Evolutionary conservation across 441 rosid species (phyloP).

Genomic region (Pelargonium cotyledonis): DNA sequence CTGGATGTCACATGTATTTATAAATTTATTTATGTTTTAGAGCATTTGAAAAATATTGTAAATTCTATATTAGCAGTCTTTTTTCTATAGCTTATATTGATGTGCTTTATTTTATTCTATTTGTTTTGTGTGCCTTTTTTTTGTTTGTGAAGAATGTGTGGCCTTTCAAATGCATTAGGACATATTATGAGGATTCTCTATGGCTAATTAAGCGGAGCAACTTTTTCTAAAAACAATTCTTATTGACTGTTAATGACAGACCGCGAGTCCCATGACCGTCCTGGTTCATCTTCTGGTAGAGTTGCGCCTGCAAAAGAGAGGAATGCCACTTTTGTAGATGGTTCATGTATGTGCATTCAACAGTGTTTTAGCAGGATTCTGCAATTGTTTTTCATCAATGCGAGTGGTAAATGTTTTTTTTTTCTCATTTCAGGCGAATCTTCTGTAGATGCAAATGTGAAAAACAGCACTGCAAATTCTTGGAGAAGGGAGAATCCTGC

Average conservation of each 20-base stretch:
- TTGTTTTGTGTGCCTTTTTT: background rate
- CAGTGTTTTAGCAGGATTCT: background rate
- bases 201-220: background rate
- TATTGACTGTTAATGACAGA: conserved; percentile 40
- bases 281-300: conserved; percentile 55
- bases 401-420: background rate
- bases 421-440: conserved; percentile 34
- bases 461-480: conserved; percentile 38
- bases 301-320: conserved; percentile 37
- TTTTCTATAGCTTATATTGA: background rate
- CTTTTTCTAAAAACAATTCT: conserved; percentile 9
- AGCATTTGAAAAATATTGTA: background rate
- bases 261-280: conserved; percentile 38
- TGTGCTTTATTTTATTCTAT: background rate
- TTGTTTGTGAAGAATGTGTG: background rate
- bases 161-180: background rate
- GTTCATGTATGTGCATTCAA: conserved; percentile 32
- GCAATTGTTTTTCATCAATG: background rate
- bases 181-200: background rate
- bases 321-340: conserved; percentile 34
- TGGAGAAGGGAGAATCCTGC: conserved; percentile 64
- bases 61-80: background rate
- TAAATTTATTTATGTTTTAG: background rate
- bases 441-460: conserved; percentile 32
- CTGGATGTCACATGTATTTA: background rate